Evolutionary conservation across 345 rosid genomes (phyloP).

Genomic region (Angophora floribunda): DNA sequence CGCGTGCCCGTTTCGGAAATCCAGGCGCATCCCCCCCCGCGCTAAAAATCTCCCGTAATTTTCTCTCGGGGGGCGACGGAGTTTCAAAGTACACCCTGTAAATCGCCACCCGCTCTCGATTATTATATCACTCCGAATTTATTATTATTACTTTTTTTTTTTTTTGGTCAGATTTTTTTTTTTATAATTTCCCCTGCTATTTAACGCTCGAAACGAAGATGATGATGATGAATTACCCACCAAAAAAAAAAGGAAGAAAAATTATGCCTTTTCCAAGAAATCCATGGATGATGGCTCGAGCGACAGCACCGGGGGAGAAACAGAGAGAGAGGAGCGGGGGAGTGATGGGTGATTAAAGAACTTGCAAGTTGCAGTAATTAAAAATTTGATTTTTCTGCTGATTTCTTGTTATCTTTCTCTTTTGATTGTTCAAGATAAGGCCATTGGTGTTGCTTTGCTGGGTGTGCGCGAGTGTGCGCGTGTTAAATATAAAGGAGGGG

Average conservation of each 20-base stretch:
- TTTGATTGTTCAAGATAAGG: background rate
- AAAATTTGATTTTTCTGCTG: background rate
- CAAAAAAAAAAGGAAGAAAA: background rate
- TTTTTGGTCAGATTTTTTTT: background rate
- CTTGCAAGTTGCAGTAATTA: background rate
- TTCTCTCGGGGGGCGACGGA: constrained; percentile 3
- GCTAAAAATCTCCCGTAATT: constrained; percentile 7
- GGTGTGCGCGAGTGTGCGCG: background rate
- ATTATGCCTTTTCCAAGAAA: background rate
- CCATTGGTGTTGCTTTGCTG: background rate
- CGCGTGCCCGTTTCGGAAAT: constrained; percentile 6
- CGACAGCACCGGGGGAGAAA: background rate
- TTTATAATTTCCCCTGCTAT: background rate
- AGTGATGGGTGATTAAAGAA: background rate
- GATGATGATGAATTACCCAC: background rate
- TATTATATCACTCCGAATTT: background rate
- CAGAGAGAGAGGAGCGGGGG: background rate
- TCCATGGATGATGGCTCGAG: background rate
- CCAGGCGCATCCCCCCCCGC: constrained; percentile 10
- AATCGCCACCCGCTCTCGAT: background rate
- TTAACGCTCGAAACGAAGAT: background rate
- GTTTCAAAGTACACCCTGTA: constrained; percentile 13
- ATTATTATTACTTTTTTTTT: no score
- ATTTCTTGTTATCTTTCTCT: rapidly evolving
- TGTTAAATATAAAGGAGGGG: background rate